Base-by-base conservation (phyloP, 1,139 yeast species). In the Wickerhamomyces sp. region DNA sequence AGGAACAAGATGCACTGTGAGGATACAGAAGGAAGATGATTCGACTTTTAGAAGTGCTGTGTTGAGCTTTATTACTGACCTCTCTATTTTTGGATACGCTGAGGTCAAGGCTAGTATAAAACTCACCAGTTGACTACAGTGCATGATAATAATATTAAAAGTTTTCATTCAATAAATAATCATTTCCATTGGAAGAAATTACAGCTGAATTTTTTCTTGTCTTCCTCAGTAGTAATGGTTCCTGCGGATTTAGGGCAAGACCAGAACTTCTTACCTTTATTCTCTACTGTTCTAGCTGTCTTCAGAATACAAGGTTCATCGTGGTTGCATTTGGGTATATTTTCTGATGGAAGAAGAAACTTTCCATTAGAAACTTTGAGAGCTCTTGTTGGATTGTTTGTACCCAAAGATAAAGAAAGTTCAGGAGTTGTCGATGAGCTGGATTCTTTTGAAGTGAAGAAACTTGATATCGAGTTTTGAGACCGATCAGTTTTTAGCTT, bases 231-330 rank as follows among this genome's bases (percentile, higher is more conserved):
- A 7, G 26, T 19, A 1, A 49, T 39, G 28, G 50, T 56, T 10
- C 67, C 67, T 32, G 46, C 47, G 7, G 65, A 60, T 43, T 65
- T 61, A 0, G 66, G 48, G 52, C 87, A 80, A 30, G 77, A 69
- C 86, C 85, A 80, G 48, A 78, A 80, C 49, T 70, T 75, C 42
- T 61, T 68, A 0, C 85, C 85, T 41, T 67, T 76, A 45, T 65
- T 68, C 36, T 58, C 65, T 7, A 56, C 48, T 3, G 71, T 72
- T 44, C 61, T 69, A 1, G 78, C 70, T 0, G 81, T 74, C 49
- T 73, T 67, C 38, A 78, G 48, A 13, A 69, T 61, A 36, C 83
- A 72, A 4, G 65, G 61, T 36, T 70, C 68, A 4, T 68, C 64
- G 51, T 79, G 86, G 15, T 64, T 59, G 54, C 87, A 80, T 5